Evolutionary conservation across 352 stramenopile species (phyloP).

Genomic region (Phytophthora idaei): DNA sequence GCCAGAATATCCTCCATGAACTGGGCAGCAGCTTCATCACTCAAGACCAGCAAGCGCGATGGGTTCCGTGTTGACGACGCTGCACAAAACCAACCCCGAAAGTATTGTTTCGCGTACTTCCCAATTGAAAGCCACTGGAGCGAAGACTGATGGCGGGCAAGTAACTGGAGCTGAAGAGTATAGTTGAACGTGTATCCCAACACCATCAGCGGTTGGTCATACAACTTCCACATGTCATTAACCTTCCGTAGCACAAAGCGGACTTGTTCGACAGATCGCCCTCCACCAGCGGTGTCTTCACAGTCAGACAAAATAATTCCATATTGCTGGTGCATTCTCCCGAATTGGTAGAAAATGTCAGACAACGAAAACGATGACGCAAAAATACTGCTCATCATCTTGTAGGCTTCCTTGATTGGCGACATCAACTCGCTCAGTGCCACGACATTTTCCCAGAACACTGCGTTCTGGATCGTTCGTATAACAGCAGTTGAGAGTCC

Average conservation of each 20-base stretch:
- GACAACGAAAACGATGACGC: slow-evolving; percentile 56
- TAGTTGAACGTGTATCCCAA: slow-evolving; percentile 81
- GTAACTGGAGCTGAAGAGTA: slow-evolving; percentile 56
- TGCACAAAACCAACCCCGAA: slow-evolving; percentile 72
- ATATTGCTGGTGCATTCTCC: slow-evolving; percentile 82
- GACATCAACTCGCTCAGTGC: slow-evolving; percentile 81
- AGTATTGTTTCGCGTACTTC: slow-evolving; percentile 81
- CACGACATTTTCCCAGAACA: slow-evolving; percentile 80
- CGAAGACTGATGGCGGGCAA: slow-evolving; percentile 53
- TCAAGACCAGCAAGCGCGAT: slow-evolving; percentile 41
- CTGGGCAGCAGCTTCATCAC: slow-evolving; percentile 61
- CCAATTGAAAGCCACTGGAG: slow-evolving; percentile 79
- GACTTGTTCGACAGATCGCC: slow-evolving; percentile 57
- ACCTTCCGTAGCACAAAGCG: slow-evolving; percentile 62
- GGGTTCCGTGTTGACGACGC: slow-evolving; percentile 30
- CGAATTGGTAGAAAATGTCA: slow-evolving; percentile 81
- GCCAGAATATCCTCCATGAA: slow-evolving; percentile 78
- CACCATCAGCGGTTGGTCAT: slow-evolving; percentile 75
- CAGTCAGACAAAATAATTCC: slow-evolving; percentile 68
- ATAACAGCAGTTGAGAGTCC: slow-evolving; percentile 47
- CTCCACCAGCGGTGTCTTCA: slow-evolving; percentile 59
- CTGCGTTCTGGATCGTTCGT: slow-evolving; percentile 60
- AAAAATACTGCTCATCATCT: slow-evolving; percentile 56
- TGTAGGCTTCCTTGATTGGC: slow-evolving; percentile 77
- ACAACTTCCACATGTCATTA: slow-evolving; percentile 77